Conservation (phyloP, 2,329 filamentous ascomycete genomes). For the Botrytis fragariae region DNA sequence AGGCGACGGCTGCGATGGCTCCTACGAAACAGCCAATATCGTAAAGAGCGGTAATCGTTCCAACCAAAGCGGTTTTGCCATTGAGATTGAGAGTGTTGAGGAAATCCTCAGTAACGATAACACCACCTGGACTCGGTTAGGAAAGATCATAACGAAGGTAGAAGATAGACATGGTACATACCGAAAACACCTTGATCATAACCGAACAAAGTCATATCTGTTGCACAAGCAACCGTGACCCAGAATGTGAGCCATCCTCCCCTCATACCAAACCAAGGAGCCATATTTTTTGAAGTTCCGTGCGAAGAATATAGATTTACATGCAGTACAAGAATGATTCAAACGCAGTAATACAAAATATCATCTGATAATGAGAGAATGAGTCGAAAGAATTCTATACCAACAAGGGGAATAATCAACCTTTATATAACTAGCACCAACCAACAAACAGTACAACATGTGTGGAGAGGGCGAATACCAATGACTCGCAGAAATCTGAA, state of each 20-base stretch:
- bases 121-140: constrained; percentile 39
- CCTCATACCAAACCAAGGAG: constrained; percentile 50
- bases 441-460: background rate
- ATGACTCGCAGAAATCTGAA: constrained; percentile 1
- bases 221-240: constrained; percentile 49
- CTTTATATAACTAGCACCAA: constrained; percentile 10
- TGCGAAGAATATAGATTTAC: constrained; percentile 3
- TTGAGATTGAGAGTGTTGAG: constrained; percentile 39
- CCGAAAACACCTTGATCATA: constrained; percentile 50
- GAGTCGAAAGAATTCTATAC: background rate
- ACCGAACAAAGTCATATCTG: constrained; percentile 45
- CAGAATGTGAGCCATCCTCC: constrained; percentile 56
- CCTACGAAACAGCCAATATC: constrained; percentile 49
- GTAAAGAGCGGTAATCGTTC: constrained; percentile 50
- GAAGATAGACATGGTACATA: constrained; percentile 4
- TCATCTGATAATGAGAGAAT: background rate
- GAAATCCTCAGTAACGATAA: constrained; percentile 47
- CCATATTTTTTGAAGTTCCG: constrained; percentile 10
- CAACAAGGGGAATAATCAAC: constrained; percentile 6
- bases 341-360: background rate
- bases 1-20: constrained; percentile 36
- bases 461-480: background rate
- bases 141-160: background rate
- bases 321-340: background rate
- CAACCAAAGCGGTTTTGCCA: constrained; percentile 27